phyloP scores from a whole-genome alignment of 2,329 filamentous ascomycete genomes.

The Botrytis fragariae region DNA sequence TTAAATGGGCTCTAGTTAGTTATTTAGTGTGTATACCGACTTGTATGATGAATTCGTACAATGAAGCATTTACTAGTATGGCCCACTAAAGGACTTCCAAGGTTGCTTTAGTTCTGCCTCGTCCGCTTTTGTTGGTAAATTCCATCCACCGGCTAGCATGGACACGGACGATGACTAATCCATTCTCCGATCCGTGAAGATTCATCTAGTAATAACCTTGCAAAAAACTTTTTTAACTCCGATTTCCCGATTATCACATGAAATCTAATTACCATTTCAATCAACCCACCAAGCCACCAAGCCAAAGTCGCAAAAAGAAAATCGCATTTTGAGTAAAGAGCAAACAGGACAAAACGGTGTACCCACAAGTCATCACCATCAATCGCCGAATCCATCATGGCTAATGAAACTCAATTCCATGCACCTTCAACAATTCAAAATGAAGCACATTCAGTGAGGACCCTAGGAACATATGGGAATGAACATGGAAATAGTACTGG shows the following conservation, averaged over 20 bases:
- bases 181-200: too few relatives aligned
- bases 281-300: slow-evolving; percentile 17
- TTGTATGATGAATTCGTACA: neutral
- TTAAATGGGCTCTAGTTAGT: neutral
- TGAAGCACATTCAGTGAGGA: neutral
- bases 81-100: slow-evolving; percentile 7
- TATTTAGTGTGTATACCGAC: neutral
- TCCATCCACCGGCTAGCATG: neutral
- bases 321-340: slow-evolving; percentile 16
- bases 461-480: slow-evolving; percentile 13
- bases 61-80: neutral
- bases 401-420: slow-evolving; percentile 7
- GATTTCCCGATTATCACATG: slow-evolving; percentile 8
- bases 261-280: neutral
- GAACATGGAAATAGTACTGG: slow-evolving; percentile 19
- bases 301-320: neutral
- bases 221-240: neutral
- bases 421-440: slow-evolving; percentile 5
- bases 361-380: neutral
- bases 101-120: neutral
- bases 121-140: slow-evolving; percentile 1
- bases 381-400: slow-evolving; percentile 7
- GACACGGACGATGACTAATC: neutral
- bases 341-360: slow-evolving; percentile 15
- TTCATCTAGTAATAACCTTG: neutral